These are phyloP conservation scores for Apiospora pterosperma DNA, from an alignment of 2,329 filamentous ascomycete species.

Conservation along the genomic window DNA sequence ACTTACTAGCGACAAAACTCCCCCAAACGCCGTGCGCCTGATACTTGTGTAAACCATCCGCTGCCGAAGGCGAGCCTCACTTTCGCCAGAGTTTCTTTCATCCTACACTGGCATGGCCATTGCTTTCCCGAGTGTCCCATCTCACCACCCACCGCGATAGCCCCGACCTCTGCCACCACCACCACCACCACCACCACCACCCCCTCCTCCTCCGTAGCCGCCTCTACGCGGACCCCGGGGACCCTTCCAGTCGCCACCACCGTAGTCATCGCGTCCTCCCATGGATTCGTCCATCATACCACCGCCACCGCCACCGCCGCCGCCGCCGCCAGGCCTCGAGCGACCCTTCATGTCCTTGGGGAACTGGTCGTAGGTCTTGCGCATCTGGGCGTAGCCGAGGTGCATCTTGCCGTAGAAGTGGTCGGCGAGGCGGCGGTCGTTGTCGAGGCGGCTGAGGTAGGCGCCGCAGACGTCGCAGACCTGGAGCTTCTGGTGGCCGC, in stretches of 20 bases:
- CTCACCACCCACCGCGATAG: conserved; percentile 46
- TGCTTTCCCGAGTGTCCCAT: conserved; percentile 1
- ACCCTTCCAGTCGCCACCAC: conserved; percentile 40
- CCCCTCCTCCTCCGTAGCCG: conserved; percentile 51
- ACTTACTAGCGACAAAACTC: neutral
- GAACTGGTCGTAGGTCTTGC: conserved; percentile 85
- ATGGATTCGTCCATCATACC: conserved; percentile 41
- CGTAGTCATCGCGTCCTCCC: conserved; percentile 43
- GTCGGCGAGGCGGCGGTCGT: conserved; percentile 88
- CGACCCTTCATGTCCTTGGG: conserved; percentile 81
- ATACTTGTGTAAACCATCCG: neutral
- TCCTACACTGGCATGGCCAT: conserved; percentile 10
- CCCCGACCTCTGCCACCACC: conserved; percentile 33
- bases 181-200: conserved; percentile 48
- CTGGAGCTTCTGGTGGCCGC: conserved; percentile 94
- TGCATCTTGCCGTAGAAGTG: conserved; percentile 99
- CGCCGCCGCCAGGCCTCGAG: conserved; percentile 51
- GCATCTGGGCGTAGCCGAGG: conserved; percentile 95
- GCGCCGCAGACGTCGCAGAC: conserved; percentile 98
- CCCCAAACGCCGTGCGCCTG: neutral
- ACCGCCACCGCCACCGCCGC: conserved; percentile 27
- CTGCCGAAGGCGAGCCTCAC: neutral
- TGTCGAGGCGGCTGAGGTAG: conserved; percentile 87
- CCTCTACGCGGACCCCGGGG: conserved; percentile 50
- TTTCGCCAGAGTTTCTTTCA: neutral